Percentiles rank a stretch among this genome's conserved stretches.
Conservation (phyloP, 2,329 filamentous ascomycete species). For the Cercospora sp. region DNA sequence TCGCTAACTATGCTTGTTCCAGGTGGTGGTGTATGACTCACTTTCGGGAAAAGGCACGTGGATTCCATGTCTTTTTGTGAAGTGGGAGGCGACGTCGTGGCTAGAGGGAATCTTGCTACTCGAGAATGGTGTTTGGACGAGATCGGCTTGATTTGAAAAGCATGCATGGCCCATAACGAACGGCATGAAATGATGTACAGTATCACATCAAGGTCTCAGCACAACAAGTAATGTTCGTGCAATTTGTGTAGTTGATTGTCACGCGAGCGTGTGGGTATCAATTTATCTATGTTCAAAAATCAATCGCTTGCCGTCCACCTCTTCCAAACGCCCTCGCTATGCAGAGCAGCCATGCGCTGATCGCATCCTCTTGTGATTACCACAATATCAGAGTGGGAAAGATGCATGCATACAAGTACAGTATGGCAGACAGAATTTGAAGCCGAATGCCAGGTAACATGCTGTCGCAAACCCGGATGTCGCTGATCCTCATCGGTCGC, state of each 20-base stretch:
- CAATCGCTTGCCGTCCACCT: background rate
- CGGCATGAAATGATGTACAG: background rate
- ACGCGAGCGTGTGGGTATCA: constrained; percentile 12
- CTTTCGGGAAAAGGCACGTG: background rate
- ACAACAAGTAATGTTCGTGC: background rate
- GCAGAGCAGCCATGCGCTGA: background rate
- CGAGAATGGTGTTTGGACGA: background rate
- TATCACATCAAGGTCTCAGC: background rate
- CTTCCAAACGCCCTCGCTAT: background rate
- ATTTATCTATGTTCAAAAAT: constrained; percentile 7
- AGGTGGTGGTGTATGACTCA: background rate
- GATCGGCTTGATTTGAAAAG: background rate
- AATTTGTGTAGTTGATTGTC: background rate
- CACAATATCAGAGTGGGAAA: background rate
- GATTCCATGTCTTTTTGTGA: background rate
- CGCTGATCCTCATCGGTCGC: background rate
- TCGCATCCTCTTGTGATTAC: background rate
- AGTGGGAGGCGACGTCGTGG: background rate
- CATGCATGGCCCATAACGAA: too few species aligned
- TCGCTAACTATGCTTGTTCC: background rate
- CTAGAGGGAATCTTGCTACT: background rate
- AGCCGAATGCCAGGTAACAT: background rate
- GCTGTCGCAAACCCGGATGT: background rate
- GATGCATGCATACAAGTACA: background rate
- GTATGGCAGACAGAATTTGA: background rate